phyloP scores from a whole-genome alignment of 805 yeast species.

The Lipomyces sp. region DNA sequence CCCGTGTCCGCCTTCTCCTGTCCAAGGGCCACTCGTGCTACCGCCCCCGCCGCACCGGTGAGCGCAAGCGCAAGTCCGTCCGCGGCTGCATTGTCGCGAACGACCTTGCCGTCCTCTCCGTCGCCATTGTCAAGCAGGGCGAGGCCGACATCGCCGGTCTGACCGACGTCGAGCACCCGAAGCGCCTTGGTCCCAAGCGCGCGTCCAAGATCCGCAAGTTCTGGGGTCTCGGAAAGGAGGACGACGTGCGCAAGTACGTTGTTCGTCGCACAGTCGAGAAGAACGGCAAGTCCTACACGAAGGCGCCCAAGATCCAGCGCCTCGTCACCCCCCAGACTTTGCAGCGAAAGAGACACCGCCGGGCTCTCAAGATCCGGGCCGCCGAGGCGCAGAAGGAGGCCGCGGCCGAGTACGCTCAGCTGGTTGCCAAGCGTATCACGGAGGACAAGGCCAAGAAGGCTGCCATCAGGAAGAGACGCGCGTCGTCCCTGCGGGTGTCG shows the following conservation, averaged over 20 bases:
- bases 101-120: constrained; percentile 93
- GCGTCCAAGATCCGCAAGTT: constrained; percentile 99
- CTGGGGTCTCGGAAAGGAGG: constrained; percentile 96
- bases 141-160: constrained; percentile 93
- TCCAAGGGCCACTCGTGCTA: constrained; percentile 95
- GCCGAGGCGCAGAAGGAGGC: constrained; percentile 99
- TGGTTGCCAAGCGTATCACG: constrained; percentile 95
- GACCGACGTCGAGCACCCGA: constrained; percentile 91
- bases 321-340: constrained; percentile 98
- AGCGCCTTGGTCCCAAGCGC: constrained; percentile 99
- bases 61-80: constrained; percentile 99
- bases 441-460: constrained; percentile 98
- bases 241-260: constrained; percentile 86
- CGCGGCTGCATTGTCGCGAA: constrained; percentile 99
- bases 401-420: constrained; percentile 99
- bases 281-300: constrained; percentile 95
- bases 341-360: constrained; percentile 98
- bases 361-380: constrained; percentile 88
- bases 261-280: constrained; percentile 86
- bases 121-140: constrained; percentile 95
- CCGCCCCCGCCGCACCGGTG: constrained; percentile 99
- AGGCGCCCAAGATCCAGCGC: constrained; percentile 99
- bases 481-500: constrained; percentile 75
- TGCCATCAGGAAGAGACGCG: constrained; percentile 99
- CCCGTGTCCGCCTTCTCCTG: constrained; percentile 95